phyloP scores from a whole-genome alignment of 2,329 filamentous ascomycete species.

The Phoma sp. region DNA sequence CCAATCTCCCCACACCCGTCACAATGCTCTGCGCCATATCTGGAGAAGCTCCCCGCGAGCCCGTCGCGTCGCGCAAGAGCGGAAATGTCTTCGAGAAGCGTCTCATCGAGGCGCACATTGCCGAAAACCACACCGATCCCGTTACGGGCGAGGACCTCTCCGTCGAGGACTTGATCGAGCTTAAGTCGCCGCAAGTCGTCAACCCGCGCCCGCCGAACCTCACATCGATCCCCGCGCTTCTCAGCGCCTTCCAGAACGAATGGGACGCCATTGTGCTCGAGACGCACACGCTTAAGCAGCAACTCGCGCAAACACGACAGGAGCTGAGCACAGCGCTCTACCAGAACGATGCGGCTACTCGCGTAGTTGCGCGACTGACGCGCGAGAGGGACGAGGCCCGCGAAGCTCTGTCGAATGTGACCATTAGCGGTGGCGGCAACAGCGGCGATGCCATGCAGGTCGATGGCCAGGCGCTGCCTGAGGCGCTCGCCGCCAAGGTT shows the following conservation, averaged over 20 bases:
- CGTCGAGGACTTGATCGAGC: conserved; percentile 81
- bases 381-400: conserved; percentile 91
- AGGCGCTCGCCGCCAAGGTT: conserved; percentile 72
- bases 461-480: conserved; percentile 77
- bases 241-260: conserved; percentile 96
- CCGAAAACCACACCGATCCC: conserved; percentile 91
- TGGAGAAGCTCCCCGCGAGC: conserved; percentile 92
- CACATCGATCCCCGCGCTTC: conserved; percentile 92
- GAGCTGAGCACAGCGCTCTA: conserved; percentile 94
- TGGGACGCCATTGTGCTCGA: conserved; percentile 95
- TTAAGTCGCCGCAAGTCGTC: conserved; percentile 83
- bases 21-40: conserved; percentile 71
- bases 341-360: conserved; percentile 94
- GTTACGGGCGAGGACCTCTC: conserved; percentile 85
- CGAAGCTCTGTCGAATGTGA: conserved; percentile 84
- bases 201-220: conserved; percentile 89
- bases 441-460: conserved; percentile 91
- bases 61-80: conserved; percentile 93
- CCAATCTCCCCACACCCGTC: conserved; percentile 16
- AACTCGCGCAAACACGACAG: conserved; percentile 86
- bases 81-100: conserved; percentile 94
- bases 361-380: conserved; percentile 90
- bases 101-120: conserved; percentile 91
- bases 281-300: conserved; percentile 87
- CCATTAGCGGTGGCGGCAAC: conserved; percentile 64